Conservation (phyloP, 306 rosid species). For the Pyrus pyrifolia region DNA sequence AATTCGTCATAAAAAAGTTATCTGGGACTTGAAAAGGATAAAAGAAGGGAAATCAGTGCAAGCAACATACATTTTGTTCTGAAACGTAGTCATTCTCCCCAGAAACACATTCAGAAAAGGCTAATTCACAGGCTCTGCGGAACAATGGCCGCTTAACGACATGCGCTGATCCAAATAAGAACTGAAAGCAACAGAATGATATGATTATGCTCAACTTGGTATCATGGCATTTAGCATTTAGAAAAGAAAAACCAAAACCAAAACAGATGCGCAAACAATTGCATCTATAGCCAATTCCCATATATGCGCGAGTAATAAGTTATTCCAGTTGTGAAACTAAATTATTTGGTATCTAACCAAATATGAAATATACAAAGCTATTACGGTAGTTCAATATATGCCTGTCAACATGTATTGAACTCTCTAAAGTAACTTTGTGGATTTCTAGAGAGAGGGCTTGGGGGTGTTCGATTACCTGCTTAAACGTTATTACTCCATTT, state of each 20-base stretch:
- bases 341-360: not conserved
- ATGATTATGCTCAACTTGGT: not conserved
- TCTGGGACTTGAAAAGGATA: not conserved
- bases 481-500: conserved; percentile 60
- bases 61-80: conserved; percentile 44
- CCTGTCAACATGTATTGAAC: not conserved
- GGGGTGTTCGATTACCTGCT: conserved; percentile 47
- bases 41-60: not conserved
- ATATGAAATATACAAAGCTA: not conserved
- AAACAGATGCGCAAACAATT: not conserved
- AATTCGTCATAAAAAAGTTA: conserved; percentile 14
- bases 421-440: not conserved
- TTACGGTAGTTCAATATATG: not conserved
- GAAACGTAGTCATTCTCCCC: conserved; percentile 34
- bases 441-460: not conserved
- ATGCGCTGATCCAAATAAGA: conserved; percentile 61
- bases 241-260: not conserved
- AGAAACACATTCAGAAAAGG: conserved; percentile 48
- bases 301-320: not conserved
- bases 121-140: conserved; percentile 62
- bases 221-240: not conserved
- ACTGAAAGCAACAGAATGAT: conserved; percentile 35
- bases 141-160: conserved; percentile 60
- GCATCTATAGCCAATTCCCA: not conserved
- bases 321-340: not conserved